These are phyloP conservation scores for Capsicum chinense DNA, from an alignment of 257 asterid genomes.

Conservation along the genomic window DNA sequence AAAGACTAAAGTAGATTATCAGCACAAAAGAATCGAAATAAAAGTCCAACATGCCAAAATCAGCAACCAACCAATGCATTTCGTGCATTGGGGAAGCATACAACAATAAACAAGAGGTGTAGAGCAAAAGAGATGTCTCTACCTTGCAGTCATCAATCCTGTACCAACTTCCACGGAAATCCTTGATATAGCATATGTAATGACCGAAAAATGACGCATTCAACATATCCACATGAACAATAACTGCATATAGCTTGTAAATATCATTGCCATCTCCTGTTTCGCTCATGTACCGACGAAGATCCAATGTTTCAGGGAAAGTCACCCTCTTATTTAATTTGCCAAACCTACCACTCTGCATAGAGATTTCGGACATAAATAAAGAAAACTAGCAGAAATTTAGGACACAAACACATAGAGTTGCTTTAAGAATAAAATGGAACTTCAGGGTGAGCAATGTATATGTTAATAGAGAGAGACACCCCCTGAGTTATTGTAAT, in stretches of 20 bases:
- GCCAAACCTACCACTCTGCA: slow-evolving; percentile 97
- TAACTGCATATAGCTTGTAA: slow-evolving; percentile 93
- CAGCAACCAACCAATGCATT: not conserved
- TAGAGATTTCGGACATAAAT: not conserved
- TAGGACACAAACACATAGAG: not conserved
- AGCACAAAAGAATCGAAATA: slow-evolving; percentile 21
- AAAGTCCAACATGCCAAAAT: not conserved
- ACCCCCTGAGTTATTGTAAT: not conserved
- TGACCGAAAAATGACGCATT: slow-evolving; percentile 98
- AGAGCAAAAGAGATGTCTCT: slow-evolving; percentile 16
- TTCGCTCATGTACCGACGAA: slow-evolving; percentile 78
- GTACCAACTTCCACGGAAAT: slow-evolving; percentile 83
- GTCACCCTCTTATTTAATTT: slow-evolving; percentile 93
- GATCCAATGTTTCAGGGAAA: slow-evolving; percentile 85
- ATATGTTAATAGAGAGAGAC: not conserved
- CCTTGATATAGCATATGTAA: slow-evolving; percentile 90
- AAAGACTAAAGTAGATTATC: not conserved
- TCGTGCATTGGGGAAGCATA: not conserved
- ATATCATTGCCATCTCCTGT: slow-evolving; percentile 62
- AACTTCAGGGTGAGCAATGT: not conserved
- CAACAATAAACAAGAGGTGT: not conserved
- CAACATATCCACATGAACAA: slow-evolving; percentile 96
- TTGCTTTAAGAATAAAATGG: slow-evolving; percentile 7
- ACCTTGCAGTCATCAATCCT: slow-evolving; percentile 96
- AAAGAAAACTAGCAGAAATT: slow-evolving; percentile 11